Percentiles rank a stretch among this genome's conserved stretches.
Conservation (phyloP, 2,329 filamentous ascomycete genomes). For the Fusarium pseudograminearum region DNA sequence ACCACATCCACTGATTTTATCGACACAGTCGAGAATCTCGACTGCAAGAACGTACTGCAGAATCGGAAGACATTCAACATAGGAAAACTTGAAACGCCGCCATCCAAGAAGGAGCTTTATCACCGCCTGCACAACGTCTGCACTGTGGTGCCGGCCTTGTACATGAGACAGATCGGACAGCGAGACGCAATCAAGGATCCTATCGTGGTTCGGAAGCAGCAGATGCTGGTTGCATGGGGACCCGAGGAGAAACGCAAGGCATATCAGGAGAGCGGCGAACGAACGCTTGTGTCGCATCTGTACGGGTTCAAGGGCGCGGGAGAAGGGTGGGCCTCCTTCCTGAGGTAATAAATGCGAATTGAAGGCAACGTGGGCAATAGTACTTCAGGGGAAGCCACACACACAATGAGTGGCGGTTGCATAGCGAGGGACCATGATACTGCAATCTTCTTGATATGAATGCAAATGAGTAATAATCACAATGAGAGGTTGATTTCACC, state of each 20-base stretch:
- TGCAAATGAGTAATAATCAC: not conserved
- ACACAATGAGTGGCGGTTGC: not conserved
- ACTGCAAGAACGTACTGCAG: constrained; percentile 54
- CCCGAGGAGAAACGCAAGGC: constrained; percentile 49
- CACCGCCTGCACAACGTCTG: constrained; percentile 52
- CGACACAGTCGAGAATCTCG: constrained; percentile 48
- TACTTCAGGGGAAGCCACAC: not conserved
- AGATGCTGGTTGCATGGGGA: constrained; percentile 56
- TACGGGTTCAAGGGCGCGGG: constrained; percentile 40
- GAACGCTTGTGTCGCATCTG: constrained; percentile 49
- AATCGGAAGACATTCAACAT: constrained; percentile 54
- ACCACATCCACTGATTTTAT: constrained; percentile 50
- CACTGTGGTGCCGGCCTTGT: constrained; percentile 53
- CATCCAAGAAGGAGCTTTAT: constrained; percentile 50
- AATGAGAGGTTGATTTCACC: not conserved
- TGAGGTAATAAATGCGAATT: constrained; percentile 7
- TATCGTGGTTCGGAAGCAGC: constrained; percentile 53
- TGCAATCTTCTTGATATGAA: not conserved
- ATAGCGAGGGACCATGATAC: not conserved
- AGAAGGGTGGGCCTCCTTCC: constrained; percentile 34
- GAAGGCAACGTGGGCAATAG: not conserved
- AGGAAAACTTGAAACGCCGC: constrained; percentile 49
- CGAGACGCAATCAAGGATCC: constrained; percentile 52
- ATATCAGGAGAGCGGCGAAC: constrained; percentile 48
- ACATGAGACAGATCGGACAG: constrained; percentile 53